A percentile compares a stretch with the other conserved stretches of the same genome.
Evolutionary conservation across 2,329 filamentous ascomycete genomes (phyloP).

Genomic region (Camillea tinctor): DNA sequence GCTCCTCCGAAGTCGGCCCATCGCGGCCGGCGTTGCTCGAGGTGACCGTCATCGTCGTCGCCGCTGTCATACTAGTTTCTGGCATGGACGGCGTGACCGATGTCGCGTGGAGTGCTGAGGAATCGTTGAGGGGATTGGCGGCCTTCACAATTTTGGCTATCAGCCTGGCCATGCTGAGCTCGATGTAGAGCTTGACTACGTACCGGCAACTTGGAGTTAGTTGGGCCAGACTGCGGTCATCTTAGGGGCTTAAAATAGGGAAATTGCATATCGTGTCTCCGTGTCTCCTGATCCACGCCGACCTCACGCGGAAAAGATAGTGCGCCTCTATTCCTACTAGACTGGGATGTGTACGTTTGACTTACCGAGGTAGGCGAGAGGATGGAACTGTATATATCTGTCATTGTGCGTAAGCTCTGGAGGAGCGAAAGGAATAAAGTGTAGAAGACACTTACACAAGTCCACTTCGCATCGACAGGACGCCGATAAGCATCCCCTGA

Average conservation of each 20-base stretch:
- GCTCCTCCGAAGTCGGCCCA: not conserved
- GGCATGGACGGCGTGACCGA: not conserved
- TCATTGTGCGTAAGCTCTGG: not conserved
- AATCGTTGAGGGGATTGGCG: not conserved
- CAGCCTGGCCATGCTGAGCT: not conserved
- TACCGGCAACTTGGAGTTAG: no score
- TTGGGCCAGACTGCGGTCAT: no score
- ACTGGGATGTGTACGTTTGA: not conserved
- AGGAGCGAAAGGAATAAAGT: not conserved
- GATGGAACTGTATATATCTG: not conserved
- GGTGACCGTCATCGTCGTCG: not conserved
- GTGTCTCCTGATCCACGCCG: no score
- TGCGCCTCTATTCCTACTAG: no score
- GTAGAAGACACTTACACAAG: not conserved
- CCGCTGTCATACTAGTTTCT: not conserved
- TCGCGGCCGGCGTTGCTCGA: not conserved
- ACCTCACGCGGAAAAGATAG: no score
- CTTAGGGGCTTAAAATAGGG: no score
- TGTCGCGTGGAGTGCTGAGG: not conserved
- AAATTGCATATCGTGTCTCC: no score
- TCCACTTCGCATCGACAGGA: constrained; percentile 29
- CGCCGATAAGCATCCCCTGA: constrained; percentile 31
- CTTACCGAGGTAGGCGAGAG: not conserved
- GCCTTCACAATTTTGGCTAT: not conserved
- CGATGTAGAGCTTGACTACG: not conserved